Evolutionary conservation across 495 filamentous ascomycete genomes (phyloP).

Genomic region (Penicillium argentinense): DNA sequence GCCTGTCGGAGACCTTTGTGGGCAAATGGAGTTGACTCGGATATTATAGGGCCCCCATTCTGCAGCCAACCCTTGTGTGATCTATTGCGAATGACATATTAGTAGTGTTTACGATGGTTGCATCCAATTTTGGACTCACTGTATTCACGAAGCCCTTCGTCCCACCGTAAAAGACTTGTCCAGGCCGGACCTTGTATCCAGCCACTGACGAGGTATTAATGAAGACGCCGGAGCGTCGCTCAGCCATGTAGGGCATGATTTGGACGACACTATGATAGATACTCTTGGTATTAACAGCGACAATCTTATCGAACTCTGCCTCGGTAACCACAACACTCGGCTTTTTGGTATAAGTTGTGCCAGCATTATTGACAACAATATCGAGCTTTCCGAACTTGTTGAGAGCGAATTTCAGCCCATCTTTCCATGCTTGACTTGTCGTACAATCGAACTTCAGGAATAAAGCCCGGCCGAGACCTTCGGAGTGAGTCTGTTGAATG

Average conservation of each 20-base stretch:
- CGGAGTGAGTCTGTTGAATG: neutral
- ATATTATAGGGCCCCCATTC: conserved; percentile 58
- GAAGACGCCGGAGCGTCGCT: conserved; percentile 46
- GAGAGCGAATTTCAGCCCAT: neutral
- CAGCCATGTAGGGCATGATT: conserved; percentile 50
- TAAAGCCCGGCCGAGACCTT: neutral
- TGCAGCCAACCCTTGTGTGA: conserved; percentile 57
- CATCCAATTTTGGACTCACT: conserved; percentile 19
- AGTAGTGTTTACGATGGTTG: neutral
- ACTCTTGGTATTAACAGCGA: conserved; percentile 59
- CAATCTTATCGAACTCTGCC: conserved; percentile 58
- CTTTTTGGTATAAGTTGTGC: conserved; percentile 32
- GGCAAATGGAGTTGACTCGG: conserved; percentile 58
- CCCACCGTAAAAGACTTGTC: conserved; percentile 61
- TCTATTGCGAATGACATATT: conserved; percentile 19
- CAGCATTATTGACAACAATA: conserved; percentile 43
- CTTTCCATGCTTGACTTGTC: neutral
- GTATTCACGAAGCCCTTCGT: conserved; percentile 58
- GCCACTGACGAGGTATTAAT: conserved; percentile 61
- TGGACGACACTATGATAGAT: conserved; percentile 53
- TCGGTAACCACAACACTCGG: conserved; percentile 58
- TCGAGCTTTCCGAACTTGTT: conserved; percentile 28
- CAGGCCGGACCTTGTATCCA: conserved; percentile 52
- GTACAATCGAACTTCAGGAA: neutral
- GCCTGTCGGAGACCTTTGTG: conserved; percentile 52